Conservation (phyloP, 23 red algal species). For the Gracilaria vermiculophylla region DNA sequence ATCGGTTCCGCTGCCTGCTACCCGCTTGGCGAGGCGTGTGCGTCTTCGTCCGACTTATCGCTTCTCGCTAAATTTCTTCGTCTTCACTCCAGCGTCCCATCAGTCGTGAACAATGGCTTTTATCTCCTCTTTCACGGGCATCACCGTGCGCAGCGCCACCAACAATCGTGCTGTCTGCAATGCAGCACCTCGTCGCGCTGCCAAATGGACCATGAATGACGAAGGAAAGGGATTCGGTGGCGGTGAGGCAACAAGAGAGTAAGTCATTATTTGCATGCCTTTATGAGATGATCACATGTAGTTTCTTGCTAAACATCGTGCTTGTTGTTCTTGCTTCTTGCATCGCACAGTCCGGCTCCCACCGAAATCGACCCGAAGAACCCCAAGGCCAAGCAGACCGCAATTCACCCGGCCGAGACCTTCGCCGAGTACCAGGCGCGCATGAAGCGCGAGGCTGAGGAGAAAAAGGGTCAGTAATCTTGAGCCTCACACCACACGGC, state of each 20-base stretch:
- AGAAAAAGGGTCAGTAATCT: slow-evolving; percentile 17
- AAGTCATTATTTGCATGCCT: background rate
- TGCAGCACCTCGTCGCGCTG: slow-evolving; percentile 26
- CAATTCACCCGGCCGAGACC: slow-evolving; percentile 71
- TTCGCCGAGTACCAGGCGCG: slow-evolving; percentile 74
- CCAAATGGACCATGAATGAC: slow-evolving; percentile 64
- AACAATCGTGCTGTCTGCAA: slow-evolving; percentile 16
- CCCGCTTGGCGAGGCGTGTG: no score
- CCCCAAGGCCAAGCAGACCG: slow-evolving; percentile 75
- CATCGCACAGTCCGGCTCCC: slow-evolving; percentile 15
- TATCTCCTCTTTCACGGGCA: slow-evolving; percentile 49
- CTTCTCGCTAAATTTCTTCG: background rate
- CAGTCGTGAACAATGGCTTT: background rate
- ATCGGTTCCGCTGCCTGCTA: no score
- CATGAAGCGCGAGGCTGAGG: slow-evolving; percentile 42
- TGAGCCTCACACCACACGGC: no score
- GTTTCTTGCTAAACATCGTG: background rate
- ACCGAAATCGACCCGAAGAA: slow-evolving; percentile 57
- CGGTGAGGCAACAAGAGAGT: slow-evolving; percentile 70
- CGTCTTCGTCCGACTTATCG: no score
- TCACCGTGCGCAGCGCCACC: slow-evolving; percentile 16
- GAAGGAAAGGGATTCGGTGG: slow-evolving; percentile 70
- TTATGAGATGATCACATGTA: background rate
- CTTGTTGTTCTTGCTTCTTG: background rate
- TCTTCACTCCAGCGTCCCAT: background rate